Evolutionary conservation across 192 early-diverging fungal genomes (phyloP), one percentile per base, ranked within the genome.

Genomic region (Diversispora epigaea): DNA sequence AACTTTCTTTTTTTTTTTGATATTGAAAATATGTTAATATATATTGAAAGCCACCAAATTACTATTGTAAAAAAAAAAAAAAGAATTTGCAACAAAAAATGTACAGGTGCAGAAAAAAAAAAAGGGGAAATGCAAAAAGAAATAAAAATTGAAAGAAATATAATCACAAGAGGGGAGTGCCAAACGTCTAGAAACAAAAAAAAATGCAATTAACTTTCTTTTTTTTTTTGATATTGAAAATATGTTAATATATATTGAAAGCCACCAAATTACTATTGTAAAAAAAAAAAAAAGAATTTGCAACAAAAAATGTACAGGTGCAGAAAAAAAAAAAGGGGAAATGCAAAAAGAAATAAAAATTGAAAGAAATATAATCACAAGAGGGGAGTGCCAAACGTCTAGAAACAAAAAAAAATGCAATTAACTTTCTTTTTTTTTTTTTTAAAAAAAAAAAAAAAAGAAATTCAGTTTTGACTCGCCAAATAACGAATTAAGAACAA

Each of bases 1-100:
- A 46, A 47, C 19, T 44, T 77, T 71, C 39, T 0, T 47, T 44
- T 70, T 46, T 49, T 52, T 71, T 40, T 55, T 68, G 22, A 58
- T 61, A 52, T 52, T 52, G 50, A 52, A 52, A 17, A 11, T 11
- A 52, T 17, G 50, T 17, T 17, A 52, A 52, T 17, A 11, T 52
- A 11, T 49, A 49, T 14, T 49, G 9, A 11, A 2, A 11, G 7
- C 47, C 71, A 41, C 56, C 15, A 17, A 56, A 56, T 56, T 56
- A 56, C 15, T 47, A 22, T n/a, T 50, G n/a, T n/a, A n/a, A n/a
- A 52, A 65, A 54, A 58, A 70, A 57, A 76, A 41, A 75, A 55
- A 52, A 50, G 70, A 77, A 71, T 52, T 57, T 77, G 71, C 62
- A 62, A 77, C 41, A 54, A 78, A 73, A 77, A 61, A 73, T 73